Conservation (phyloP, 768 basidiomycete genomes). For the Multifurca ochricompacta region DNA sequence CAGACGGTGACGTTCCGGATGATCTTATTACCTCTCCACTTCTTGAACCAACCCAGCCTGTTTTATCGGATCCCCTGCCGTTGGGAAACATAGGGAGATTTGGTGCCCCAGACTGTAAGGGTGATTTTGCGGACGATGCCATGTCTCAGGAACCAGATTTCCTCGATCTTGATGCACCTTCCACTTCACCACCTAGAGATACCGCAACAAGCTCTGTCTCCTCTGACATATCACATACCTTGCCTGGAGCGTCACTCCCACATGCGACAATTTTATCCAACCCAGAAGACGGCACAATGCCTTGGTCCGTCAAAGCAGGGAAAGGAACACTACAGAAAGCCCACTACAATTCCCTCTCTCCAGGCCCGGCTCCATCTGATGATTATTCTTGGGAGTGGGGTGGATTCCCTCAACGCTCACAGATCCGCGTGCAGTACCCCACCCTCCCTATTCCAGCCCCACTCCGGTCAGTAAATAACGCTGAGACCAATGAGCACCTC, state of each 20-base stretch:
- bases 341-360: conserved; percentile 19
- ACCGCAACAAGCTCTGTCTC: background rate
- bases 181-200: background rate
- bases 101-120: conserved; percentile 31
- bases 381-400: conserved; percentile 97
- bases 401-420: conserved; percentile 75
- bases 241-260: background rate
- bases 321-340: conserved; percentile 24
- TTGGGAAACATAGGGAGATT: conserved; percentile 33
- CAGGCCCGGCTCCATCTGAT: conserved; percentile 29
- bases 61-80: conserved; percentile 24
- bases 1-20: conserved; percentile 87
- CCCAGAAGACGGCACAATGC: conserved; percentile 25
- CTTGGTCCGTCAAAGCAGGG: conserved; percentile 25
- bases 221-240: background rate
- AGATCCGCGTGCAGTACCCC: conserved; percentile 44
- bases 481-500: conserved; percentile 9
- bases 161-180: conserved; percentile 65
- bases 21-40: conserved; percentile 93
- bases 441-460: background rate
- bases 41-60: conserved; percentile 52
- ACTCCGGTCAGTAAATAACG: background rate
- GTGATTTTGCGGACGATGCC: conserved; percentile 20
- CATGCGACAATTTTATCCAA: conserved; percentile 19
- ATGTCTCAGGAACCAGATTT: conserved; percentile 62